A percentile compares a stretch with the other conserved stretches of the same genome.
These are phyloP conservation scores for Dactylellina sp. DNA, from an alignment of 2,329 filamentous ascomycete species.

Conservation along the genomic window DNA sequence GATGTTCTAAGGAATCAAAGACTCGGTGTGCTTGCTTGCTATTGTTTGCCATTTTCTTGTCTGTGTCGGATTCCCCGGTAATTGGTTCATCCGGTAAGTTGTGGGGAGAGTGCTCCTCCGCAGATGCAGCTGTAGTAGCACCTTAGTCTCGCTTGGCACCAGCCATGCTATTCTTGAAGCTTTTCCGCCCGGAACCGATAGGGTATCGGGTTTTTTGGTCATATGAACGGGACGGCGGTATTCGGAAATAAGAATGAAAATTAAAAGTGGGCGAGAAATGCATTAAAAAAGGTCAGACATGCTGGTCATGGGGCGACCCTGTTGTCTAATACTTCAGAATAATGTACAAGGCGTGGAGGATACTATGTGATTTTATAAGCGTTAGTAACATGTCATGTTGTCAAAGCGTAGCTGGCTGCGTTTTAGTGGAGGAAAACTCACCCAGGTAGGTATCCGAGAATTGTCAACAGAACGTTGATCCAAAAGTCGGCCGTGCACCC, in stretches of 20 bases:
- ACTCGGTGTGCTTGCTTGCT: background rate
- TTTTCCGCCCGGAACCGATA: constrained; percentile 53
- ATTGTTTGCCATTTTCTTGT: background rate
- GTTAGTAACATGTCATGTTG: constrained; percentile 19
- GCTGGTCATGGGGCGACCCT: constrained; percentile 17
- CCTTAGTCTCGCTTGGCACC: constrained; percentile 44
- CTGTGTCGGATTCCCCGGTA: constrained; percentile 33
- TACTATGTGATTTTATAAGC: constrained; percentile 69
- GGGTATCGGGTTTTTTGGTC: constrained; percentile 40
- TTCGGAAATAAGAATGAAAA: constrained; percentile 41
- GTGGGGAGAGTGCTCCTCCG: constrained; percentile 12
- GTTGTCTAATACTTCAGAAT: constrained; percentile 58
- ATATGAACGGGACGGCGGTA: constrained; percentile 44
- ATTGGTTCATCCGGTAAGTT: constrained; percentile 27
- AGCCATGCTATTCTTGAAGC: constrained; percentile 46
- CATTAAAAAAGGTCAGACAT: constrained; percentile 12
- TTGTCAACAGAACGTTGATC: constrained; percentile 91
- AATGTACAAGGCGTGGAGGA: constrained; percentile 88
- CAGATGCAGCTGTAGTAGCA: constrained; percentile 20
- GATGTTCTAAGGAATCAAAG: background rate
- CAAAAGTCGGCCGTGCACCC: constrained; percentile 87
- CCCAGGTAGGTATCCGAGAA: constrained; percentile 71
- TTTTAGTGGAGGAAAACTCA: constrained; percentile 15
- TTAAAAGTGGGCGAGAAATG: constrained; percentile 14
- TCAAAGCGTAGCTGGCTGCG: background rate